Base-by-base conservation (phyloP, 208 protist species). In the Acanthamoeba healyi region DNA sequence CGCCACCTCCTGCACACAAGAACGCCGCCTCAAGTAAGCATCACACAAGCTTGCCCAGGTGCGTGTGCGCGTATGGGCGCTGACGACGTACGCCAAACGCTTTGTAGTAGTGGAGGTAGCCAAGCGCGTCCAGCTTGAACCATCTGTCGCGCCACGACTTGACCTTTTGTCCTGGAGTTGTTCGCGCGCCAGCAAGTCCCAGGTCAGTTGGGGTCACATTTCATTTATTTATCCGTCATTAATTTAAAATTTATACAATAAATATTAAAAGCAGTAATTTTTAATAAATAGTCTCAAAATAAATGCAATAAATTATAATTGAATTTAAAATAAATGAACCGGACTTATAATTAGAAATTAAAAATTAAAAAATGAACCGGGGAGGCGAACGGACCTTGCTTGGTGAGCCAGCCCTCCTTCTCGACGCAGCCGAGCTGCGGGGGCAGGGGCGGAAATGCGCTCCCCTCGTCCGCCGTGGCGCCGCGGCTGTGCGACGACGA, bases 381-480 rank as follows among this genome's bases (percentile, higher is more conserved):
- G 4, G 4, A 19, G 36, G 32, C 17, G n/a, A 6, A 10, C 44
- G 54, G 1, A 70, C 82, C 82, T 90, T 90, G 82, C 58, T 90
- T 90, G 82, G 56, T 70, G 40, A 90, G 82, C 82, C 82, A 90
- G 82, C 82, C 82, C 58, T 90, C 51, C 82, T 90, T 90, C 54
- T 72, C 82, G 32, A 44, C 36, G 26, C 54, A 46, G 12, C 19
- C 29, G 32, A 49, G 26, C 0, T 49, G n/a, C 1, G 74, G 42
- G 1, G 46, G 74, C 19, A 38, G 42, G 3, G 44, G 38, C 0
- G 74, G 74, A 56, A 58, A 77, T n/a, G n/a, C n/a, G 67, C 15
- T 24, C 2, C 29, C 74, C 32, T 84, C 22, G 4, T 56, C 44
- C 7, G 26, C 44, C 19, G 36, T 44, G 67, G 34, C 38, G 36